A percentile compares a stretch with the other conserved stretches of the same genome.
Conservation (phyloP, 371 early-diverging fungal species). For the Gilbertella persicaria region DNA sequence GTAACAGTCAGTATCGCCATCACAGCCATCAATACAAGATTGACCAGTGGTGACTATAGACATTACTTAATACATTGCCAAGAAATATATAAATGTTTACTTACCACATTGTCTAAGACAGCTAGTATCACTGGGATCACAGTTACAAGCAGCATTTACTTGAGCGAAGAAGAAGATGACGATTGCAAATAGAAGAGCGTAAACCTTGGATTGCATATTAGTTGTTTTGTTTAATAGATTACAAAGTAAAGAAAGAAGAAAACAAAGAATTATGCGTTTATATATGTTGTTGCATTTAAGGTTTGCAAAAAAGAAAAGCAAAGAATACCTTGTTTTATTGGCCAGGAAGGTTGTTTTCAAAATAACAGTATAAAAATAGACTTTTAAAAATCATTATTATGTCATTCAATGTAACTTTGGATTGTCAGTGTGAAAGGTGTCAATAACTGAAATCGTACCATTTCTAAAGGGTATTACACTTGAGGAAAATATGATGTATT, state of each 20-base stretch:
- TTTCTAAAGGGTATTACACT: not conserved
- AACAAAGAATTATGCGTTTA: not conserved
- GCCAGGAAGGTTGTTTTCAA: conserved; percentile 1
- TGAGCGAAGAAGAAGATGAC: conserved; percentile 10
- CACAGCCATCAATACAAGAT: conserved; percentile 14
- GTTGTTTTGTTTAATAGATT: not conserved
- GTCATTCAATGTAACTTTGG: conserved; percentile 4
- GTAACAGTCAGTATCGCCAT: conserved; percentile 17
- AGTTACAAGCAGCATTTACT: conserved; percentile 19
- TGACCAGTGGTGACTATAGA: conserved; percentile 17
- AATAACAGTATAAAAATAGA: not conserved
- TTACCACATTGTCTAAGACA: conserved; percentile 29
- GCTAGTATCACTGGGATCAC: conserved; percentile 8
- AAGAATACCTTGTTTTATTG: not conserved
- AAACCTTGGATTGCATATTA: conserved; percentile 9
- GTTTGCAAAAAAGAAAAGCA: too few relatives aligned
- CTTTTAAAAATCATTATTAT: conserved; percentile 4
- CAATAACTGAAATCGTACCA: not conserved
- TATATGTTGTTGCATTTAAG: not conserved
- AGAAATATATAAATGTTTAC: not conserved
- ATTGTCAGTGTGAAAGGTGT: too few relatives aligned
- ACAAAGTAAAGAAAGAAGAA: not conserved
- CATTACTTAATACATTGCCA: not conserved
- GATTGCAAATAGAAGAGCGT: conserved; percentile 3
- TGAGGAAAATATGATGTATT: not conserved